Evolutionary conservation across 352 stramenopile genomes (phyloP), one percentile per base, ranked within the genome.

Genomic region (Phytophthora idaei): DNA sequence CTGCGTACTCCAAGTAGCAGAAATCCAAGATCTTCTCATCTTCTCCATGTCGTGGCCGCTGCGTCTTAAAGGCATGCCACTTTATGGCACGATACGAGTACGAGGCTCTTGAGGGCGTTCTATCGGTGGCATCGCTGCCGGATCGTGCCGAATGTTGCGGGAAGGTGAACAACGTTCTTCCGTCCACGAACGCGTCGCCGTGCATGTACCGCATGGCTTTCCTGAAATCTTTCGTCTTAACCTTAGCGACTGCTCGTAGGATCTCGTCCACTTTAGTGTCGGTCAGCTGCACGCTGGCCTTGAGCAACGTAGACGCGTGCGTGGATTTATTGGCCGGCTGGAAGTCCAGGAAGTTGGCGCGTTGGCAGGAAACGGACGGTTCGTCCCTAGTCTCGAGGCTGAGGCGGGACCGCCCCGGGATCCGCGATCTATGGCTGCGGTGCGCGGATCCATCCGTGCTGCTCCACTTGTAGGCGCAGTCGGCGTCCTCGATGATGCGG

Each of bases 401-500:
- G 17, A 64, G 58, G 32, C 64, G 55, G 6, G 52, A 12, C 0
- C 61, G 61, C 1, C 61, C 51, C 14, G 46, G 45, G 9, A 73
- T 21, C 6, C 66, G 61, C 21, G 64, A 64, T 17, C 57, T 28
- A 17, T 52, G 28, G 34, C 39, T 55, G 12, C 55, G 61, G 27
- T 31, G 32, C 32, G 61, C 15, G 7, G 62, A 36, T 0, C 54
- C 32, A n/a, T 66, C 61, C 10, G 28, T 41, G 10, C 44, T 69
- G 17, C 74, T 82, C 83, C 83, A 92, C 56, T 92, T 93, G 75
- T 91, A 91, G 7, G 78, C 81, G 56, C 77, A 85, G 60, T 91
- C 85, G 61, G 85, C 83, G 58, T 92, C 84, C 39, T 94, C 81
- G 63, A 91, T 83, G 63, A 94, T 89, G 48, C 85, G 84, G 49